Evolutionary conservation across 2,329 filamentous ascomycete species (phyloP).

Genomic region (Rutstroemia sp.): DNA sequence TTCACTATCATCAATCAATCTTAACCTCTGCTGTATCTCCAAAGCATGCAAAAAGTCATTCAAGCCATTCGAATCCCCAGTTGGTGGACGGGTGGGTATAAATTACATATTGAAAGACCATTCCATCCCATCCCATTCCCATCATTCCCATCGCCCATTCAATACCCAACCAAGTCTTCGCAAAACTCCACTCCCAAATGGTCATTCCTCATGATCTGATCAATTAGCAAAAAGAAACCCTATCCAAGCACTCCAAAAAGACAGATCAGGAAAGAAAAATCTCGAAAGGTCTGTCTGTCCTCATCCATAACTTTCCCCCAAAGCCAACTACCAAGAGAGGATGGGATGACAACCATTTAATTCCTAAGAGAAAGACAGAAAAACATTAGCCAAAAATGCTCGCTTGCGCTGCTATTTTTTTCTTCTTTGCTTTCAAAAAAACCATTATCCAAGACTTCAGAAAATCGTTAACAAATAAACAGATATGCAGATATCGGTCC

Average conservation of each 20-base stretch:
- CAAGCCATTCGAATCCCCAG: neutral
- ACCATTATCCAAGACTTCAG: neutral
- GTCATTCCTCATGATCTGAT: neutral
- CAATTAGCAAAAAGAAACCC: neutral
- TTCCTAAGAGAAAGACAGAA: slow-evolving; percentile 1
- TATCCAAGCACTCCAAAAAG: neutral
- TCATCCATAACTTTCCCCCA: slow-evolving; percentile 1
- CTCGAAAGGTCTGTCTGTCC: neutral
- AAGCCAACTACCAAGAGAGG: neutral
- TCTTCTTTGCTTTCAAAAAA: neutral
- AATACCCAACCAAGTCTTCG: neutral
- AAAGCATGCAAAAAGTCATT: neutral
- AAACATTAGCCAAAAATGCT: no score
- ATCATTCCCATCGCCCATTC: neutral
- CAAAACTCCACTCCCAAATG: neutral
- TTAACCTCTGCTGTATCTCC: no score
- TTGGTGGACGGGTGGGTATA: neutral
- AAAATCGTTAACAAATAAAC: slow-evolving; percentile 1
- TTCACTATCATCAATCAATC: no score
- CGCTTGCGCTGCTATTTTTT: no score
- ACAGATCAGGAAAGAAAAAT: neutral
- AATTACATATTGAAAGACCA: neutral
- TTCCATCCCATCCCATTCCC: neutral
- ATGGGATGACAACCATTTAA: neutral
- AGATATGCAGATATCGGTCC: neutral